These are phyloP conservation scores for Zymoseptoria ardabiliae DNA, from an alignment of 2,329 filamentous ascomycete species.

Conservation along the genomic window DNA sequence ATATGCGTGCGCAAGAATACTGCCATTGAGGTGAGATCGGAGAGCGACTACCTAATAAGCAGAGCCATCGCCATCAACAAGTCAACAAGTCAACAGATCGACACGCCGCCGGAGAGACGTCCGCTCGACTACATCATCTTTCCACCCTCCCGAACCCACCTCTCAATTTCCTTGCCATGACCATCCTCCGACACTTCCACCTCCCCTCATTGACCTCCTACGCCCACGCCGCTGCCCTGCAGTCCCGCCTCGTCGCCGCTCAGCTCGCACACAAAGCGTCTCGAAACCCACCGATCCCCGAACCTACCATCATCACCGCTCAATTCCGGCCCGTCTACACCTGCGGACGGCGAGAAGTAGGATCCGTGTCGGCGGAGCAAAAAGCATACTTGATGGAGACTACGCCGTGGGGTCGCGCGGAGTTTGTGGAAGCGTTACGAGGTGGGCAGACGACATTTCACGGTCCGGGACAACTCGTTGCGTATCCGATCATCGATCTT, in stretches of 20 bases:
- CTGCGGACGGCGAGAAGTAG: slow-evolving; percentile 71
- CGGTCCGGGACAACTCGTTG: slow-evolving; percentile 82
- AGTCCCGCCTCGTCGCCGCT: slow-evolving; percentile 48
- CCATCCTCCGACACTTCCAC: slow-evolving; percentile 48
- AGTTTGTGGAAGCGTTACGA: slow-evolving; percentile 65
- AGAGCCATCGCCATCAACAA: too few relatives aligned
- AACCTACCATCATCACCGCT: slow-evolving; percentile 74
- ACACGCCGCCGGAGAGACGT: too few relatives aligned
- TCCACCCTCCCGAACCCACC: too few relatives aligned
- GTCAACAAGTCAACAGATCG: too few relatives aligned
- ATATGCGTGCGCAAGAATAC: too few relatives aligned
- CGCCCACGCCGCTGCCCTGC: slow-evolving; percentile 46
- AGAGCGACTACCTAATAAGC: too few relatives aligned
- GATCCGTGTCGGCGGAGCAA: slow-evolving; percentile 43
- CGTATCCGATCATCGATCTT: slow-evolving; percentile 88
- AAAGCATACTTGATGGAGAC: slow-evolving; percentile 32
- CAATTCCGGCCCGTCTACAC: slow-evolving; percentile 80
- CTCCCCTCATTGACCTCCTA: slow-evolving; percentile 50
- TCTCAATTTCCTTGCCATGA: neutral
- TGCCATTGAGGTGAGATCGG: too few relatives aligned
- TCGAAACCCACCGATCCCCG: slow-evolving; percentile 35
- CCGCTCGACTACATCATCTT: too few relatives aligned
- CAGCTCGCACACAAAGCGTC: slow-evolving; percentile 56
- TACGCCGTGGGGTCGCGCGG: slow-evolving; percentile 39
- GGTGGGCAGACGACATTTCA: slow-evolving; percentile 94